Percentiles rank a stretch among this genome's conserved stretches.
These are phyloP conservation scores for Penicillium crystallinum DNA, from an alignment of 495 filamentous ascomycete species.

Conservation along the genomic window DNA sequence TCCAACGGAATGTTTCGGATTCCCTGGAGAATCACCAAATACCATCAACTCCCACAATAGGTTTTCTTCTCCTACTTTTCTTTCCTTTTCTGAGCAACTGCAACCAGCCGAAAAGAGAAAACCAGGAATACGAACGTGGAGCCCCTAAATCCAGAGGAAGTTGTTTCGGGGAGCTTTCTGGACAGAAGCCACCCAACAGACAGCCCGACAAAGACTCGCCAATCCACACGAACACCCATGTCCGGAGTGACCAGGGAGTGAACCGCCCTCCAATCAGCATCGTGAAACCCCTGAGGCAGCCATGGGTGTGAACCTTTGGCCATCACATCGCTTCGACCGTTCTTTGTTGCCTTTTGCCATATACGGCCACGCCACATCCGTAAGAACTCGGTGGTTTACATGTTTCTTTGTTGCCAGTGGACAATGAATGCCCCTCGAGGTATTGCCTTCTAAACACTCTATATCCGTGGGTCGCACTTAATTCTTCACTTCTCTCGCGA, in stretches of 20 bases:
- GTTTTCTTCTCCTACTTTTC: not conserved
- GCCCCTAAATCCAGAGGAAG: not conserved
- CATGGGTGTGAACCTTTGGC: constrained; percentile 5
- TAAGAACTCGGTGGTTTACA: constrained; percentile 2
- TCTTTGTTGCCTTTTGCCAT: constrained; percentile 4
- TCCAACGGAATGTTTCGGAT: constrained; percentile 1
- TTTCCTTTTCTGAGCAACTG: not conserved
- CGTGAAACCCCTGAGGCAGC: constrained; percentile 9
- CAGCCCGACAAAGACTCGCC: not conserved
- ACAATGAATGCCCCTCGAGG: not conserved
- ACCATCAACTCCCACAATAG: not conserved
- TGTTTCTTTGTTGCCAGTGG: constrained; percentile 14
- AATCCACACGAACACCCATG: not conserved
- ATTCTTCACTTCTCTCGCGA: constrained; percentile 1
- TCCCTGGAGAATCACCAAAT: not conserved
- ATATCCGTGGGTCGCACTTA: constrained; percentile 15
- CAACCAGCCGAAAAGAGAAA: not conserved
- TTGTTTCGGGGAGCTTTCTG: not conserved
- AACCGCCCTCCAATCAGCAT: constrained; percentile 9
- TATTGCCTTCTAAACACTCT: constrained; percentile 9
- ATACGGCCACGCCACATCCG: constrained; percentile 5
- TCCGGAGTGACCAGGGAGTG: constrained; percentile 3
- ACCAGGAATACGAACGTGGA: not conserved
- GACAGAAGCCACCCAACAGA: not conserved
- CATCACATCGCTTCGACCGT: constrained; percentile 5